Base-by-base conservation (phyloP, 108 stramenopile species). In the Nitzschia putrida region DNA sequence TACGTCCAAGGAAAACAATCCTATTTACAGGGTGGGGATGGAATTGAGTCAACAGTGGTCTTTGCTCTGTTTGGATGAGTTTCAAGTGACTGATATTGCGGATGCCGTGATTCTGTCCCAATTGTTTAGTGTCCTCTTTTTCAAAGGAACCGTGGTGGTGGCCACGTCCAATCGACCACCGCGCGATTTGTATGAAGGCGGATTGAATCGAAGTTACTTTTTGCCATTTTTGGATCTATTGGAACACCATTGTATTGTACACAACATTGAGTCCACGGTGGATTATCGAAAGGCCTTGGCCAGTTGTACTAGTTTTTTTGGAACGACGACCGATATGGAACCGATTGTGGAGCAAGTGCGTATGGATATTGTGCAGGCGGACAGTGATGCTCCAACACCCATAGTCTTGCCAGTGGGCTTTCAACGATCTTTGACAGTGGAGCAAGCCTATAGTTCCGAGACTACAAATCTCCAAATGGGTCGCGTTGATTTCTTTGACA, bases 81-180 rank as follows among this genome's bases (percentile, higher is more conserved):
- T 99, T 66, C 95, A 98, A 85, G 98, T 99, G 22, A 98, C 96
- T 6, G 99, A 99, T 72, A 80, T 98, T 55, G 97, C 94, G n/a
- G 95, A 98, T 82, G 97, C 97, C 34, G 68, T 96, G 68, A 91
- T 98, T 58, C 64, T 98, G 44, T 69, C 76, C 18, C 84, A 90
- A 70, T 71, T 96, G 8, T 95, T 98, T 70, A 61, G 68, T 22
- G 77, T 80, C 2, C 54, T 98, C 14, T 91, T 88, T 71, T 53
- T 53, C 11, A 21, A 59, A 9, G 95, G 95, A 40, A 84, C 87
- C 13, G 90, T 96, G 0, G 79, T 98, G 8, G 95, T 98, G 25
- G 95, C 97, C 20, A 99, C 99, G 1, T 95, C 93, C 56, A 99
- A 99, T 86, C 85, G 97, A 29, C 93, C 85, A 34, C 97, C 98